Percentiles rank a stretch among this genome's conserved stretches.
These are phyloP conservation scores for Omphalotus olearius DNA, from an alignment of 1,284 basidiomycete species.

Conservation along the genomic window DNA sequence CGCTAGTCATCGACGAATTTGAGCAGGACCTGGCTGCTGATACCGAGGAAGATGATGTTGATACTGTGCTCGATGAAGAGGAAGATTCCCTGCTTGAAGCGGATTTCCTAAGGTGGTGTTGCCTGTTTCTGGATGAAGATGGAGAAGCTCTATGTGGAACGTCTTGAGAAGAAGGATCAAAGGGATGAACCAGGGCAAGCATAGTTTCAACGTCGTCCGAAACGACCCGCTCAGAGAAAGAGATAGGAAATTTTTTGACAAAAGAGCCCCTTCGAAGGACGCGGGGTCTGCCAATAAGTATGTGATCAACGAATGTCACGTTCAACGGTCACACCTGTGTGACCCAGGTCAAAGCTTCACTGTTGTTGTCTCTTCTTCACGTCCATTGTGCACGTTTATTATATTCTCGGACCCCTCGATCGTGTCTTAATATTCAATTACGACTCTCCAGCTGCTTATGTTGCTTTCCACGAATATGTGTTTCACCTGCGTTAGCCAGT, in stretches of 20 bases:
- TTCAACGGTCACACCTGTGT: no score
- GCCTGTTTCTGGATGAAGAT: slow-evolving; percentile 19
- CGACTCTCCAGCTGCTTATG: no score
- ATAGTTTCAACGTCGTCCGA: slow-evolving; percentile 21
- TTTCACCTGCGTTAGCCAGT: no score
- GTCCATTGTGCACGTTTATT: no score
- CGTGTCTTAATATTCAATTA: no score
- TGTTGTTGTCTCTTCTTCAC: no score
- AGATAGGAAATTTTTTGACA: neutral
- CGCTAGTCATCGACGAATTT: slow-evolving; percentile 3
- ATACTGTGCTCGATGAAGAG: slow-evolving; percentile 13
- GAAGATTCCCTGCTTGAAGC: slow-evolving; percentile 15
- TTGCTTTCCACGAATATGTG: no score
- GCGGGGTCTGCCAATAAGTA: neutral
- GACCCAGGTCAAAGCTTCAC: no score
- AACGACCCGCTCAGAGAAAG: neutral
- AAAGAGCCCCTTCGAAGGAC: neutral
- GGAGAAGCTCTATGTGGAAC: slow-evolving; percentile 15
- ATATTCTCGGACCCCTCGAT: no score
- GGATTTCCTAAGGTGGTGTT: slow-evolving; percentile 21
- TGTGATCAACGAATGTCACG: no score
- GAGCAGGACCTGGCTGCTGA: slow-evolving; percentile 3
- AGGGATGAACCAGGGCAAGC: slow-evolving; percentile 38
- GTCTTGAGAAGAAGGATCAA: slow-evolving; percentile 21
- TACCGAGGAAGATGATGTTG: slow-evolving; percentile 17